Evolutionary conservation across 2,329 filamentous ascomycete species (phyloP), one percentile per base, ranked within the genome.

Genomic region (Coniochaeta ligniaria): DNA sequence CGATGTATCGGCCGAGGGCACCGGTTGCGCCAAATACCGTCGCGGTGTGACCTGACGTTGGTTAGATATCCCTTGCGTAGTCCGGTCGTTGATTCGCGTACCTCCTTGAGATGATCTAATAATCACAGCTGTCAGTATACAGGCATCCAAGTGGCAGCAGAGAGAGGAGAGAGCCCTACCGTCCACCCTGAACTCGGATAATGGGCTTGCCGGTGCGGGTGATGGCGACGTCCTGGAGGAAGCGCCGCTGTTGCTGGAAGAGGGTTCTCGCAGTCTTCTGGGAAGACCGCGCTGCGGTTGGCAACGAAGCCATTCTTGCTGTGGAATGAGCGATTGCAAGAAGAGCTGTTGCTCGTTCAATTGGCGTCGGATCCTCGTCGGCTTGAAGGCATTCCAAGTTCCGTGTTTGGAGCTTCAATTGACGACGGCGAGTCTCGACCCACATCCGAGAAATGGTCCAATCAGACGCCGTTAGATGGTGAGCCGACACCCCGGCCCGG

Each of bases 1-100:
- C 95, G 73, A 99, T 96, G 76, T 99, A 99, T 73, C 95, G 88
- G 73, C 95, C 95, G 60, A 99, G 80, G 75, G 96, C 94, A 66
- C 95, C 95, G 63, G 93, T 97, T 71, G 95, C 95, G 77, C 95
- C 95, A 78, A 99, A 99, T 70, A 99, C 94, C 62, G 95, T 99
- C 63, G 91, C 94, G 64, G 93, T 97, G 78, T 98, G 92, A 67
- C 94, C 94, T 92, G 76, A 1, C 8, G 9, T 2, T 8, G 6
- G 56, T 58, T 45, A 58, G 56, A 58, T 67, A 62, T 38, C 26
- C 41, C 22, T 60, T 60, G 28, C 24, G 8, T 41, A 59, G 7
- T 38, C 57, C 60, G 60, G 43, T 31, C 57, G 41, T 31, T 56
- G 58, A 14, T 57, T 22, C 54, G 57, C 72, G 70, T 86, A 96